Percentiles rank a stretch among this genome's conserved stretches.
phyloP scores from a whole-genome alignment of 2,329 filamentous ascomycete genomes.

The Periconia sp. region DNA sequence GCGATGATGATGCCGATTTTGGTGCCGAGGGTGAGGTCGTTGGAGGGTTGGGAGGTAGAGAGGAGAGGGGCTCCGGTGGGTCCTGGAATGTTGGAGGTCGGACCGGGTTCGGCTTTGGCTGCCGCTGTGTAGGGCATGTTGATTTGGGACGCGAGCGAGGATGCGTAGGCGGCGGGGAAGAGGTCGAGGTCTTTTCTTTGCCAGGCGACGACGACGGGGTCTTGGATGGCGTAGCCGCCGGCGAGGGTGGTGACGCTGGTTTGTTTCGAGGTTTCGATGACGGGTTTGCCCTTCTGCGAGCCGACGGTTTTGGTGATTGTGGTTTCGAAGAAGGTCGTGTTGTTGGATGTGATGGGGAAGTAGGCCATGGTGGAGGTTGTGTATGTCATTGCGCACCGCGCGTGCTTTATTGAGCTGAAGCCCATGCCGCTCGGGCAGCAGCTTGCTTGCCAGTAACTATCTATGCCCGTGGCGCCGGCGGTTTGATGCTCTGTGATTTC shows the following conservation, averaged over 20 bases:
- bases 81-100: not conserved
- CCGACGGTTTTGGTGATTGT: not conserved
- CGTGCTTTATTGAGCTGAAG: not conserved
- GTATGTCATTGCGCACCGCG: not conserved
- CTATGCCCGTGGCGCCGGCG: not conserved
- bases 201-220: constrained; percentile 11
- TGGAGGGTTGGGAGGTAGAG: too few species aligned
- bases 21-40: not conserved
- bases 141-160: constrained; percentile 6
- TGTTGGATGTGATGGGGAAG: not conserved
- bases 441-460: not conserved
- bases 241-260: not conserved
- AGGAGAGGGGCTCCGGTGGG: not conserved
- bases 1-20: not conserved
- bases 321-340: not conserved
- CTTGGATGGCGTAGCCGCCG: constrained; percentile 4
- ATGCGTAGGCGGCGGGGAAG: constrained; percentile 7
- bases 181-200: constrained; percentile 1
- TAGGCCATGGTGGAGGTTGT: not conserved
- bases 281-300: not conserved
- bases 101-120: not conserved
- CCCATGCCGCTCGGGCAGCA: not conserved
- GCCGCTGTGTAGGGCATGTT: not conserved
- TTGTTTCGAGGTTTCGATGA: not conserved
- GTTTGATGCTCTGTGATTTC: constrained; percentile 2